A percentile compares a stretch with the other conserved stretches of the same genome.
Evolutionary conservation across 116 monocot species (phyloP).

Genomic region (Iris pallida): DNA sequence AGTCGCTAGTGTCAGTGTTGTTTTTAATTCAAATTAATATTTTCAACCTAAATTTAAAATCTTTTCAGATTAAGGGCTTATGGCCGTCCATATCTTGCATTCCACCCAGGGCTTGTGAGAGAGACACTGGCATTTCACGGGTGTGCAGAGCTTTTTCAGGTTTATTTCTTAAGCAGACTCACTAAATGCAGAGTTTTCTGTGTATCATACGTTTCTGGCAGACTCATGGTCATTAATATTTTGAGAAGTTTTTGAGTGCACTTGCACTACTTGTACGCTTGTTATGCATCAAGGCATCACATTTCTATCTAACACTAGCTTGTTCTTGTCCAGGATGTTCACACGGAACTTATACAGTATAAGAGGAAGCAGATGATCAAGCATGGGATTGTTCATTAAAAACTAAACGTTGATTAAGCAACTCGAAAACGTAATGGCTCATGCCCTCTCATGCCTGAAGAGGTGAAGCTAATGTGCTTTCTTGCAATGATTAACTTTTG

Average conservation of each 20-base stretch:
- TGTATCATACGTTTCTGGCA: too few relatives aligned
- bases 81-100: slow-evolving; percentile 47
- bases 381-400: slow-evolving; percentile 35
- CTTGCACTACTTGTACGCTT: too few relatives aligned
- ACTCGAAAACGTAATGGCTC: slow-evolving; percentile 39
- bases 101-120: slow-evolving; percentile 58
- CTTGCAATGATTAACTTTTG: neutral
- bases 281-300: too few relatives aligned
- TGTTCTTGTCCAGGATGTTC: slow-evolving; percentile 54
- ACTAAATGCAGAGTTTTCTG: too few relatives aligned
- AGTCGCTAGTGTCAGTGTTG: too few relatives aligned
- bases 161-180: slow-evolving; percentile 9
- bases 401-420: slow-evolving; percentile 42
- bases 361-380: slow-evolving; percentile 59
- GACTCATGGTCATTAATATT: too few relatives aligned
- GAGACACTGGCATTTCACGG: slow-evolving; percentile 68
- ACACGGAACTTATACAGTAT: slow-evolving; percentile 58
- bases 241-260: too few relatives aligned
- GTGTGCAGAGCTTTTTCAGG: slow-evolving; percentile 79
- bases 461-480: slow-evolving; percentile 32
- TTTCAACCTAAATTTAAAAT: neutral
- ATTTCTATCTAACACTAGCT: too few relatives aligned
- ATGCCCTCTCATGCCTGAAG: slow-evolving; percentile 78
- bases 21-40: too few relatives aligned
- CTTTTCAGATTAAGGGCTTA: slow-evolving; percentile 47